A percentile compares a stretch with the other conserved stretches of the same genome.
phyloP scores from a whole-genome alignment of 192 early-diverging fungal genomes.

The Gorgonomyces haynaldii region DNA sequence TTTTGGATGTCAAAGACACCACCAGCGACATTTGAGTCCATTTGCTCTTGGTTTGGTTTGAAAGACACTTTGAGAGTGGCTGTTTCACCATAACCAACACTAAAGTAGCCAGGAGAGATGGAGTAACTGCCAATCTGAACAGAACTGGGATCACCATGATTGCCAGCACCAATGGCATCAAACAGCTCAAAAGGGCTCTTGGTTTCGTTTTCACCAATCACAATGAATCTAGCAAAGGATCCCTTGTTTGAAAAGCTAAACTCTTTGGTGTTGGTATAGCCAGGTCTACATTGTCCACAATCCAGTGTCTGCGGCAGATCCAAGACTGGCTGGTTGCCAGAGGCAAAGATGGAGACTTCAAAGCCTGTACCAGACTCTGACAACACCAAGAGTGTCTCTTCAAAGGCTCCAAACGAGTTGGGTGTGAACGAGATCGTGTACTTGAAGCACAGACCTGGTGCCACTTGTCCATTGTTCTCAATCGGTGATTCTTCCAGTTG shows the following conservation, averaged over 20 bases:
- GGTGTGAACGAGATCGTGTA: slow-evolving; percentile 33
- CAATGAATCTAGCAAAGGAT: slow-evolving; percentile 29
- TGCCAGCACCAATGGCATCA: slow-evolving; percentile 9
- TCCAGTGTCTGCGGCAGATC: slow-evolving; percentile 29
- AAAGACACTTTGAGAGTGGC: slow-evolving; percentile 13
- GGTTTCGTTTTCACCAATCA: slow-evolving; percentile 11
- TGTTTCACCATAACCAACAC: slow-evolving; percentile 16
- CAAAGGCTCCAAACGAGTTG: slow-evolving; percentile 24
- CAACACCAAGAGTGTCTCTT: slow-evolving; percentile 23
- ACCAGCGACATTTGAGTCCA: background rate
- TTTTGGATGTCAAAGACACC: background rate
- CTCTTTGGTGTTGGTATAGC: slow-evolving; percentile 14
- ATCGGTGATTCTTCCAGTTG: slow-evolving; percentile 18
- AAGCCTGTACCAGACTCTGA: slow-evolving; percentile 19
- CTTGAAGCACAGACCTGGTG: slow-evolving; percentile 29
- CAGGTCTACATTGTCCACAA: slow-evolving; percentile 32
- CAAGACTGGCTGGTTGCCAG: slow-evolving; percentile 21
- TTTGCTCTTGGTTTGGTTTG: background rate
- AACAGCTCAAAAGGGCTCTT: slow-evolving; percentile 24
- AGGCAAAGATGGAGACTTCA: slow-evolving; percentile 22
- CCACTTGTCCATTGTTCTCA: slow-evolving; percentile 26
- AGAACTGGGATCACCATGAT: background rate
- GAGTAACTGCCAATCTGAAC: slow-evolving; percentile 17
- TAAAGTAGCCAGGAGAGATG: slow-evolving; percentile 28
- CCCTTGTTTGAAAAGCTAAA: slow-evolving; percentile 31